These are phyloP conservation scores for Candida tallmaniae DNA, from an alignment of 805 yeast species.

Conservation along the genomic window DNA sequence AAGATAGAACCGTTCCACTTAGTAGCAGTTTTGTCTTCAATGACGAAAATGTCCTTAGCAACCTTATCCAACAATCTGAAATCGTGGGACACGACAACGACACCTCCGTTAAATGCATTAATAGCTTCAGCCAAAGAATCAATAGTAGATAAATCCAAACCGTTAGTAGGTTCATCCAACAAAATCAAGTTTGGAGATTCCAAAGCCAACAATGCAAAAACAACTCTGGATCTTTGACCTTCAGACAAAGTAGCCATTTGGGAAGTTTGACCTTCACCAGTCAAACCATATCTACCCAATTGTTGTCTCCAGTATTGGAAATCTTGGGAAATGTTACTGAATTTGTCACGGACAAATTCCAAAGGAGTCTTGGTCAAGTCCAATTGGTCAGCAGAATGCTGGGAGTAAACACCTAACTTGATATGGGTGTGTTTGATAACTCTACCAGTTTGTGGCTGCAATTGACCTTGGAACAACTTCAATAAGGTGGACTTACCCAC, in stretches of 20 bases:
- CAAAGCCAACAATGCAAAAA: constrained; percentile 90
- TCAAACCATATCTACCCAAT: constrained; percentile 95
- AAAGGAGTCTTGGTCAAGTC: constrained; percentile 93
- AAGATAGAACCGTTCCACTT: constrained; percentile 93
- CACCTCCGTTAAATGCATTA: constrained; percentile 94
- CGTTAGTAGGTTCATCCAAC: constrained; percentile 99
- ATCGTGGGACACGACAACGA: constrained; percentile 97
- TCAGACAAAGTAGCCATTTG: constrained; percentile 98
- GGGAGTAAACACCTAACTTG: constrained; percentile 97
- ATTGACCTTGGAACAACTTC: constrained; percentile 94
- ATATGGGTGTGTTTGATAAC: constrained; percentile 96
- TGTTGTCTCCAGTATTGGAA: constrained; percentile 98
- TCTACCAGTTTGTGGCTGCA: constrained; percentile 88
- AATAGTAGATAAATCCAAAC: constrained; percentile 96
- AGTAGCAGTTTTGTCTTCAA: constrained; percentile 92
- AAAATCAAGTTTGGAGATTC: constrained; percentile 92
- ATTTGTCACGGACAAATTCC: constrained; percentile 95
- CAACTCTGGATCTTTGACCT: constrained; percentile 99
- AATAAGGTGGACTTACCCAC: constrained; percentile 96
- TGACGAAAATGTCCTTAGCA: constrained; percentile 95
- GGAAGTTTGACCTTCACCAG: constrained; percentile 98
- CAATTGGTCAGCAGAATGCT: constrained; percentile 97
- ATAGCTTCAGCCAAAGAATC: constrained; percentile 97
- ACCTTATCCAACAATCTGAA: constrained; percentile 96
- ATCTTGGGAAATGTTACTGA: constrained; percentile 87